These are phyloP conservation scores for Fusarium sublunatum DNA, from an alignment of 2,329 filamentous ascomycete genomes.

Conservation along the genomic window DNA sequence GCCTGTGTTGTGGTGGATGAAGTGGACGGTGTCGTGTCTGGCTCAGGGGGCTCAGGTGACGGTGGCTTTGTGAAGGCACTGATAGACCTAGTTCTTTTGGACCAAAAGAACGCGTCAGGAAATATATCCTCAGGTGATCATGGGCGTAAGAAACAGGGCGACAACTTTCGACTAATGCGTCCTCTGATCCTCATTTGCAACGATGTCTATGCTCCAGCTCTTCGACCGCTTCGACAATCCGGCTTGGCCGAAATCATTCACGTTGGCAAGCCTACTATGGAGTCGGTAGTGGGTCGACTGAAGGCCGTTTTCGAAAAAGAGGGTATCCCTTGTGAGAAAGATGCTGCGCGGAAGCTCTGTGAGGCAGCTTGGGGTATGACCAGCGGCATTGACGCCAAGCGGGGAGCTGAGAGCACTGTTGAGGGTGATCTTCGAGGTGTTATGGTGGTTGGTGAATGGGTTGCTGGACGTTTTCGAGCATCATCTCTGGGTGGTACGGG, in stretches of 20 bases:
- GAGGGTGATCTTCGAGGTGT: conserved; percentile 82
- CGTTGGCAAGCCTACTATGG: conserved; percentile 87
- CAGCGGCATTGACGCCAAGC: conserved; percentile 75
- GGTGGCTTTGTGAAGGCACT: conserved; percentile 95
- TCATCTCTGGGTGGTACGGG: conserved; percentile 54
- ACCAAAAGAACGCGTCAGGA: conserved; percentile 77
- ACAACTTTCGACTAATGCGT: conserved; percentile 86
- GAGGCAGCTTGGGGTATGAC: conserved; percentile 86
- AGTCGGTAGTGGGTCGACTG: conserved; percentile 84
- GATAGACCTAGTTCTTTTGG: conserved; percentile 86
- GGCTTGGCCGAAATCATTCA: conserved; percentile 89
- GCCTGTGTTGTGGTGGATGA: conserved; percentile 96
- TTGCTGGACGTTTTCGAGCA: conserved; percentile 75
- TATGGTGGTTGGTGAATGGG: conserved; percentile 90
- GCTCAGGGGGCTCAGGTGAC: conserved; percentile 81
- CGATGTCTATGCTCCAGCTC: conserved; percentile 91
- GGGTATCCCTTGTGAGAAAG: conserved; percentile 86
- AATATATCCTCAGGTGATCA: conserved; percentile 42
- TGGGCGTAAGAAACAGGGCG: conserved; percentile 72
- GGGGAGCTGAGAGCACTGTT: conserved; percentile 74
- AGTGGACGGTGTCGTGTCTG: conserved; percentile 91
- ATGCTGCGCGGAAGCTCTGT: conserved; percentile 86
- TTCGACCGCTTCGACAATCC: conserved; percentile 87
- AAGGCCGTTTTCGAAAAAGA: conserved; percentile 89
- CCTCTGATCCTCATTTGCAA: conserved; percentile 97